A percentile compares a stretch with the other conserved stretches of the same genome.
Evolutionary conservation across 805 yeast genomes (phyloP).

Genomic region (Metschnikowia bowlesiae): DNA sequence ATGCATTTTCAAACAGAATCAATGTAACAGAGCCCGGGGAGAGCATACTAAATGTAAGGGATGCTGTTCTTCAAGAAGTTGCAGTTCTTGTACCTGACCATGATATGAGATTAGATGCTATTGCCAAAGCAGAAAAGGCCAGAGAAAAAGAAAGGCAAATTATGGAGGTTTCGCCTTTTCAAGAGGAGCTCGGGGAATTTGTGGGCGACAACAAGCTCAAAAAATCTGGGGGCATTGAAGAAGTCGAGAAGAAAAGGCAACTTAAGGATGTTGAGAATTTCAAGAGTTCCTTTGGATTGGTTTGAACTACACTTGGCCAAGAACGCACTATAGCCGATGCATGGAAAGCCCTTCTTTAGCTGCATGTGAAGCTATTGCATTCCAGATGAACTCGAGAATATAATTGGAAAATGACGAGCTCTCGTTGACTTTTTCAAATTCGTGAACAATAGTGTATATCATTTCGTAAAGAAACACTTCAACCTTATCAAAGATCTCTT

Average conservation of each 20-base stretch:
- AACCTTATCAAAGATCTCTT: not conserved
- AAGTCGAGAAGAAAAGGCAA: constrained; percentile 65
- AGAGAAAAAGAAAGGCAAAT: constrained; percentile 67
- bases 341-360: not conserved
- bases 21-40: constrained; percentile 62
- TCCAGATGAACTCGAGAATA: constrained; percentile 10
- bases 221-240: constrained; percentile 86
- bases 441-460: constrained; percentile 11
- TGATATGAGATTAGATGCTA: constrained; percentile 80
- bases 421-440: constrained; percentile 14
- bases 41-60: constrained; percentile 55
- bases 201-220: constrained; percentile 74
- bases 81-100: constrained; percentile 78
- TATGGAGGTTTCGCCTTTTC: constrained; percentile 58
- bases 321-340: not conserved
- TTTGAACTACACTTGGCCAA: constrained; percentile 11
- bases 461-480: constrained; percentile 13
- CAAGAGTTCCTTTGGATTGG: constrained; percentile 42
- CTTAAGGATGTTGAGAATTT: constrained; percentile 69
- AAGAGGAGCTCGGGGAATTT: constrained; percentile 80
- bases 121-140: constrained; percentile 77
- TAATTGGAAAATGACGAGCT: not conserved
- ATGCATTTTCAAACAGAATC: constrained; percentile 35
- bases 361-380: not conserved
- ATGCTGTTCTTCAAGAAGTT: constrained; percentile 79